Evolutionary conservation across 2,329 filamentous ascomycete species (phyloP), one percentile per base, ranked within the genome.

Genomic region (Coniochaeta pulveracea): DNA sequence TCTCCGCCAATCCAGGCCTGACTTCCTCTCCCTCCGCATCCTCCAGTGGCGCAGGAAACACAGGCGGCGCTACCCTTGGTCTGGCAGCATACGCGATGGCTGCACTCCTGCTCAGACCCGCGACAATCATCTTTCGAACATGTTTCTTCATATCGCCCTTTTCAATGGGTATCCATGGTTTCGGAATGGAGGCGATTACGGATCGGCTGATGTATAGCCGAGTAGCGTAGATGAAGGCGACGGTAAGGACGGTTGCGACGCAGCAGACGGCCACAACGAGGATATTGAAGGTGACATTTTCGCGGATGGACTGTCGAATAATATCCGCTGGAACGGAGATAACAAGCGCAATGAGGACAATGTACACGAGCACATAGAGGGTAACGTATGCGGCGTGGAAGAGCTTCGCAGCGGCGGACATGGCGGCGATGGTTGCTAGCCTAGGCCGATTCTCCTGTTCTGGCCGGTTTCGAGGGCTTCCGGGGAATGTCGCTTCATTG

Each of bases 141-240:
- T 69, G 68, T 43, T 76, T 78, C 27, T 72, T 73, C 27, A 95
- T 72, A 51, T 95, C 86, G 42, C 80, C 82, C 51, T 85, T 83
- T 45, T 91, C 85, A 41, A 94, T 68, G 1, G 88, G 88, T 11
- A 94, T 72, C 71, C 84, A 93, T 34, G 74, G 64, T 54, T 89
- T 91, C 2, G 91, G 91, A 38, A 98, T 94, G 4, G 75, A 78
- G 12, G 78, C 73, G 7, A 96, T 68, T 7, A 83, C 76, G 28
- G 71, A 81, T 40, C 84, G 76, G 48, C 85, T 93, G 34, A 89
- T 84, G 57, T 89, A 95, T 14, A 95, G 71, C n/a, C 91, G 71
- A 34, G 77, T 74, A 35, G 78, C 71, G 54, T 93, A 95, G 47
- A 95, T 73, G 46, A 93, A 75, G 27, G 74, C 56, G 26, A 85